Percentiles rank a stretch among this genome's conserved stretches.
Evolutionary conservation across 495 filamentous ascomycete genomes (phyloP).

Genomic region (Xylaria longipes): DNA sequence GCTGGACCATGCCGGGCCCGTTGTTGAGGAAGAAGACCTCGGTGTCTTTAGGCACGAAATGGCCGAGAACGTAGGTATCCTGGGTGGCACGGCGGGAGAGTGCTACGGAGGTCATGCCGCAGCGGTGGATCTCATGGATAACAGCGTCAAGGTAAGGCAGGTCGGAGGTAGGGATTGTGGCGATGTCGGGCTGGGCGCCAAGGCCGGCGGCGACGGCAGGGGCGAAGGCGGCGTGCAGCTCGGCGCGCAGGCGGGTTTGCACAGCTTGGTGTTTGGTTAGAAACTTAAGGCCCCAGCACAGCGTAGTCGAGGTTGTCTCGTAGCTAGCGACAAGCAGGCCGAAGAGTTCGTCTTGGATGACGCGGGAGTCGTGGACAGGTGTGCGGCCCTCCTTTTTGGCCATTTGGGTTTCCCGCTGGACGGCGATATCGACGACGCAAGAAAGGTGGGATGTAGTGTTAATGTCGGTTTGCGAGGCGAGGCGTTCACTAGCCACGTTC

Average conservation of each 20-base stretch:
- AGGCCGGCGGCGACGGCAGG: neutral
- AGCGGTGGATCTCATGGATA: neutral
- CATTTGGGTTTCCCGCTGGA: neutral
- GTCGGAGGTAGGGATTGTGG: neutral
- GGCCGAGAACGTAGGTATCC: slow-evolving; percentile 37
- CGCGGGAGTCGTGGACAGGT: neutral
- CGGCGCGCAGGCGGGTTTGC: neutral
- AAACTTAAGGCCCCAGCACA: slow-evolving; percentile 46
- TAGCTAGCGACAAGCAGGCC: slow-evolving; percentile 43
- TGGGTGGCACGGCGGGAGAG: neutral
- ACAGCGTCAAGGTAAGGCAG: neutral
- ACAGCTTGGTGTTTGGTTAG: slow-evolving; percentile 38
- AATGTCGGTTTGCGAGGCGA: too few relatives aligned
- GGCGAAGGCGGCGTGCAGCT: neutral
- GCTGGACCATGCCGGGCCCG: slow-evolving; percentile 26
- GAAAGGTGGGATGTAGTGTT: slow-evolving; percentile 4
- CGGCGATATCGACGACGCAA: neutral
- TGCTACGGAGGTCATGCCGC: neutral
- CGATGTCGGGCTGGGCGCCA: neutral
- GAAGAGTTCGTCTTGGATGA: slow-evolving; percentile 28
- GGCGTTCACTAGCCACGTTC: too few relatives aligned
- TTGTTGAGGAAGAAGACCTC: slow-evolving; percentile 41
- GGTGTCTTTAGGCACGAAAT: slow-evolving; percentile 49
- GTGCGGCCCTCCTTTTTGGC: neutral
- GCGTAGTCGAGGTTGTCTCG: slow-evolving; percentile 39